A percentile compares a stretch with the other conserved stretches of the same genome.
These are phyloP conservation scores for Talaromyces proteolyticus DNA, from an alignment of 495 filamentous ascomycete species.

Conservation along the genomic window DNA sequence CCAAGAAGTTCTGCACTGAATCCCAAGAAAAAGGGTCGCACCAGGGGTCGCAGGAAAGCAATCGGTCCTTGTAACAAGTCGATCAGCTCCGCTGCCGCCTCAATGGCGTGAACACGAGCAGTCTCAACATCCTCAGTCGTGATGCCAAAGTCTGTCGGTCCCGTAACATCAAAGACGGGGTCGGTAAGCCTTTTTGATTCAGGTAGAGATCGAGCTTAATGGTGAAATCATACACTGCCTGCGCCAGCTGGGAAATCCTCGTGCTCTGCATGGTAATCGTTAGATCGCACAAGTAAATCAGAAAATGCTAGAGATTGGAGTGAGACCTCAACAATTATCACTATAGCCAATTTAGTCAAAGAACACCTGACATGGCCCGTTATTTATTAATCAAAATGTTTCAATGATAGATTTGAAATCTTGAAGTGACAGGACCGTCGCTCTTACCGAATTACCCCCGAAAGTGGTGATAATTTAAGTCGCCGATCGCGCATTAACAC, in stretches of 20 bases:
- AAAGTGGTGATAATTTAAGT: too few relatives aligned
- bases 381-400: too few relatives aligned
- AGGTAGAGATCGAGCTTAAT: conserved; percentile 7
- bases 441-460: too few relatives aligned
- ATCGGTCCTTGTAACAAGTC: conserved; percentile 12
- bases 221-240: not conserved
- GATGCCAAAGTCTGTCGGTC: conserved; percentile 8
- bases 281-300: too few relatives aligned
- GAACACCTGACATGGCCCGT: too few relatives aligned
- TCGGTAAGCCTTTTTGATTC: conserved; percentile 1
- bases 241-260: not conserved
- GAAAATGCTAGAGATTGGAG: too few relatives aligned
- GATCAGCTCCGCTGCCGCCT: conserved; percentile 10
- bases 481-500: too few relatives aligned
- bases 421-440: too few relatives aligned
- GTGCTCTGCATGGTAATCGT: too few relatives aligned
- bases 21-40: not conserved
- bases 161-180: conserved; percentile 11
- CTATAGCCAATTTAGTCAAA: too few relatives aligned
- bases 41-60: conserved; percentile 7
- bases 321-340: too few relatives aligned
- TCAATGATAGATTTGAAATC: too few relatives aligned
- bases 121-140: conserved; percentile 3
- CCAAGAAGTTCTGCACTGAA: not conserved
- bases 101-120: conserved; percentile 8